Evolutionary conservation across 305 asterid species (phyloP).

Genomic region (Lippia alba): DNA sequence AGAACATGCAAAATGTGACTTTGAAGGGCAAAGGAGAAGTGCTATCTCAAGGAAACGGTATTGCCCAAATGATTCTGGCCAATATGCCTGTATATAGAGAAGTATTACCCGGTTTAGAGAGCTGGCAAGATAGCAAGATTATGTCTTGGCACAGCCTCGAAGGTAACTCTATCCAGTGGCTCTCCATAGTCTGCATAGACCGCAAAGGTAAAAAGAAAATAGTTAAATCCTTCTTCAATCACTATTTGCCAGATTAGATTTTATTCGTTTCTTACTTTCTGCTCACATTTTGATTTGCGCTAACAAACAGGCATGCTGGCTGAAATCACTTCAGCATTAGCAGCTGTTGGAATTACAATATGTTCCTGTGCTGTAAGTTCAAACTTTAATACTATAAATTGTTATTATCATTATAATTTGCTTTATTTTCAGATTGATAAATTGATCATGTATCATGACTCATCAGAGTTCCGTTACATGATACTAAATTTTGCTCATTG

Average conservation of each 20-base stretch:
- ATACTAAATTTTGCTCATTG: not conserved
- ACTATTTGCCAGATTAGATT: not conserved
- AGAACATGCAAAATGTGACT: slow-evolving; percentile 72
- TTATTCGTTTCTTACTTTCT: slow-evolving; percentile 5
- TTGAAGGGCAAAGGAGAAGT: slow-evolving; percentile 71
- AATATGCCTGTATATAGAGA: slow-evolving; percentile 77
- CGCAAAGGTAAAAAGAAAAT: slow-evolving; percentile 61
- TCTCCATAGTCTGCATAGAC: slow-evolving; percentile 76
- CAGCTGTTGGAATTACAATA: slow-evolving; percentile 73
- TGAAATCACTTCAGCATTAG: slow-evolving; percentile 76
- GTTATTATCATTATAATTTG: no score
- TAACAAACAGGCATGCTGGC: slow-evolving; percentile 85
- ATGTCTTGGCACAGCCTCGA: slow-evolving; percentile 78
- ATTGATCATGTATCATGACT: no score
- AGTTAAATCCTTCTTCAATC: not conserved
- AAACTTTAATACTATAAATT: no score
- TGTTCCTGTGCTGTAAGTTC: slow-evolving; percentile 89
- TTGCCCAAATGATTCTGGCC: slow-evolving; percentile 70
- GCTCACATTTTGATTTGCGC: slow-evolving; percentile 26
- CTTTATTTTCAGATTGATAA: no score
- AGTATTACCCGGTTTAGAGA: slow-evolving; percentile 76
- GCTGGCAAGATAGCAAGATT: slow-evolving; percentile 78
- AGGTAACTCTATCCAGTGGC: slow-evolving; percentile 91
- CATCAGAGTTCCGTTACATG: no score
- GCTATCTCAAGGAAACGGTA: slow-evolving; percentile 83